These are phyloP conservation scores for Hamamelis virginiana DNA, from an alignment of 164 flowering plant species.

Conservation along the genomic window DNA sequence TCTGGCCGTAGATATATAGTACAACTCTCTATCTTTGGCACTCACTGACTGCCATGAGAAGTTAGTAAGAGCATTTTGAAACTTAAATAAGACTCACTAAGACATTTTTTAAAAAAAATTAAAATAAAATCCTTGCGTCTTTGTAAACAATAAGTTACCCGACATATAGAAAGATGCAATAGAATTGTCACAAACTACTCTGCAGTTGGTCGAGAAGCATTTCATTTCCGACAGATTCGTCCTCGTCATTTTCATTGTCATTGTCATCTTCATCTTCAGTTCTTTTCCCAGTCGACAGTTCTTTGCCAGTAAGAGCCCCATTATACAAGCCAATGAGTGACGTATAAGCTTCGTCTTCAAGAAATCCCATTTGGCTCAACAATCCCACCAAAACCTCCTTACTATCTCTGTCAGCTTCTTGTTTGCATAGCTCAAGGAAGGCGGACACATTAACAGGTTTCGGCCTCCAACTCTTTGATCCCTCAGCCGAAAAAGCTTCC, in stretches of 20 bases:
- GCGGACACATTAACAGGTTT: constrained; percentile 40
- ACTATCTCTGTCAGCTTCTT: constrained; percentile 35
- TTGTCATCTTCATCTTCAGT: constrained; percentile 12
- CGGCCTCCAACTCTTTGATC: constrained; percentile 59
- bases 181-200: constrained; percentile 26
- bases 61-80: background rate
- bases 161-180: background rate
- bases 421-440: constrained; percentile 37
- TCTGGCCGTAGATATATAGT: background rate
- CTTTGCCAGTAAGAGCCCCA: constrained; percentile 13
- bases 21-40: background rate
- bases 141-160: background rate
- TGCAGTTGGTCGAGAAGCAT: constrained; percentile 33
- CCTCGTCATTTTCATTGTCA: constrained; percentile 17
- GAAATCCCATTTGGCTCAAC: constrained; percentile 38
- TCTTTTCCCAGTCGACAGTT: constrained; percentile 5
- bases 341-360: constrained; percentile 37
- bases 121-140: background rate
- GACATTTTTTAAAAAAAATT: no score
- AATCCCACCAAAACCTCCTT: constrained; percentile 40
- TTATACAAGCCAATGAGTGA: constrained; percentile 26
- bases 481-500: constrained; percentile 50
- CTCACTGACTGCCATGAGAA: background rate
- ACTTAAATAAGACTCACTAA: background rate
- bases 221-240: constrained; percentile 22